Percentiles rank a stretch among this genome's conserved stretches.
phyloP scores from a whole-genome alignment of 345 rosid genomes.

The Boechera divaricarpa region DNA sequence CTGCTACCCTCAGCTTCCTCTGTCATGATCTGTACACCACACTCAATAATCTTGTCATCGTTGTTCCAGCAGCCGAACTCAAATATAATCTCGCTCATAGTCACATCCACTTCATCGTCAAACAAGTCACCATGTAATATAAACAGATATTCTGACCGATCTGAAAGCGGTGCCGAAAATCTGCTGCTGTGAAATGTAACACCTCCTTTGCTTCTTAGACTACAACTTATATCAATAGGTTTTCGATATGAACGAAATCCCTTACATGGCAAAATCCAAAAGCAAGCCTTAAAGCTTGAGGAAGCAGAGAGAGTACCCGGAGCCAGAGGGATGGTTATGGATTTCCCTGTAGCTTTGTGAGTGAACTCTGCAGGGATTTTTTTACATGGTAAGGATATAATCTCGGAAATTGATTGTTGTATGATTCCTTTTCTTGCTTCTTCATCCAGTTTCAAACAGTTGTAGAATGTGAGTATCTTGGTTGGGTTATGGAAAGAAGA shows the following conservation, averaged over 20 bases:
- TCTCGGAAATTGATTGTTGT: not conserved
- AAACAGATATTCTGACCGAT: constrained; percentile 5
- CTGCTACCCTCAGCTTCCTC: no score
- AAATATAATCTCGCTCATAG: not conserved
- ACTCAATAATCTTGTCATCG: not conserved
- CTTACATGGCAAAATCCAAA: not conserved
- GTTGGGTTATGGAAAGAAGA: not conserved
- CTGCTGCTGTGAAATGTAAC: not conserved
- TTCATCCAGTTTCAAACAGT: no score
- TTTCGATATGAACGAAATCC: no score
- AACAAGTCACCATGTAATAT: not conserved
- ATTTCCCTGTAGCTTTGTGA: no score
- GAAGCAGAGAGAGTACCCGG: constrained; percentile 8
- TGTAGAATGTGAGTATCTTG: no score
- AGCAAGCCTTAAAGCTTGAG: constrained; percentile 21
- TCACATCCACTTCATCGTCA: no score
- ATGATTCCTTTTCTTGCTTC: not conserved
- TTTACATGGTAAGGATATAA: constrained; percentile 13
- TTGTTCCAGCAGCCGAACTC: no score
- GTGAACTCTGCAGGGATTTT: no score
- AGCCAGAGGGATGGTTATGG: no score
- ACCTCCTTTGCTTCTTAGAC: not conserved
- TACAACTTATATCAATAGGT: not conserved
- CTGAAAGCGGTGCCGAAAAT: no score
- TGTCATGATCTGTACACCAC: no score